Evolutionary conservation across 352 stramenopile species (phyloP), one percentile per base, ranked within the genome.

Genomic region (Globisporangium lucens): DNA sequence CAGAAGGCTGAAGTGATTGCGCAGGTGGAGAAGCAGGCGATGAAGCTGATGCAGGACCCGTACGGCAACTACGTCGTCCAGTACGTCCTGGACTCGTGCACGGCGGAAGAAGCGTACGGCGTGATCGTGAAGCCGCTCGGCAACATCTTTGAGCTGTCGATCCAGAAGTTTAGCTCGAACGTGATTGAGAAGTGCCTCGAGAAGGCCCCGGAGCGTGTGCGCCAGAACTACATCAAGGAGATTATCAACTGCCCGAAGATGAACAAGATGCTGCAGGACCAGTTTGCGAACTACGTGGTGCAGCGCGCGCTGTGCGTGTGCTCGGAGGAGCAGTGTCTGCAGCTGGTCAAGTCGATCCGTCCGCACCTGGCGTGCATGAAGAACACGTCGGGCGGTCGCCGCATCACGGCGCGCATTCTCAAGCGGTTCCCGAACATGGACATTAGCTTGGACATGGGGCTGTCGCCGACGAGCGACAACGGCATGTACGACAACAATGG

Each of bases 101-200:
- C 87, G 36, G 72, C 81, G 22, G 86, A 95, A 35, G 88, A 97
- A 60, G 87, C 87, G 15, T 85, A 83, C 22, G 82, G 79, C 59
- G 81, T 97, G 65, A 95, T 95, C 67, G 73, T 84, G 56, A 93
- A 93, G 77, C 89, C 83, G 53, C 65, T 95, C 60, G 95, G 96
- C 66, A 94, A 98, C 68, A 92, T 99, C 20, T 93, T 90, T 66
- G 82, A 98, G 61, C 87, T 99, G 4, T 98, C 96, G 59, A 94
- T 98, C 66, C 97, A 99, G 73, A 99, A 99, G 72, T 99, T 99
- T 71, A 98, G 91, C 65, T 99, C 94, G 56, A 99, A 99, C 75
- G 97, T 99, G 38, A 98, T 99, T 76, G 97, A 99, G 70, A 99
- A 99, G 77, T 99, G 97, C 68, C 80, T 99, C 33, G 94, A 98